A percentile compares a stretch with the other conserved stretches of the same genome.
These are phyloP conservation scores for Letharia columbiana DNA, from an alignment of 495 filamentous ascomycete genomes.

Conservation along the genomic window DNA sequence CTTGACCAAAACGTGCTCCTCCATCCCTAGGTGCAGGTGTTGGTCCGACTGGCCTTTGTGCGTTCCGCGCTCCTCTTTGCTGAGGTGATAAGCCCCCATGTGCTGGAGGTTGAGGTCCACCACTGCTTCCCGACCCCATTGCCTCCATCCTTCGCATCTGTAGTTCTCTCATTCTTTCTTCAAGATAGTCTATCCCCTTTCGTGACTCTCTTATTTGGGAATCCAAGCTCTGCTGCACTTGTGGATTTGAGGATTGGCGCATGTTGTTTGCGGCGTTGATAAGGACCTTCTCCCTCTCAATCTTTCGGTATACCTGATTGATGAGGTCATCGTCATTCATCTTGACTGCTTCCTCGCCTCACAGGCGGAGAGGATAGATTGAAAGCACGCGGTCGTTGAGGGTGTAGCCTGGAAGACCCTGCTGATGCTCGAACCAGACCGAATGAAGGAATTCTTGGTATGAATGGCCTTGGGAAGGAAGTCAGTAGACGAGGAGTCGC, in stretches of 20 bases:
- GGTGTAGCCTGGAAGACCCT: neutral
- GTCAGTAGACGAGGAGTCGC: too few species aligned
- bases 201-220: slow-evolving; percentile 87
- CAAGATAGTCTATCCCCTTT: slow-evolving; percentile 87
- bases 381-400: neutral
- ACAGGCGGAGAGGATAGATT: neutral
- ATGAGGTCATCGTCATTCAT: slow-evolving; percentile 72
- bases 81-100: slow-evolving; percentile 36
- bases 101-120: slow-evolving; percentile 32
- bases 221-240: slow-evolving; percentile 80
- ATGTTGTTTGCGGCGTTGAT: slow-evolving; percentile 91
- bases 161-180: slow-evolving; percentile 79
- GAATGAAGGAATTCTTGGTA: neutral
- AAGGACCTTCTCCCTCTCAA: slow-evolving; percentile 92
- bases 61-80: slow-evolving; percentile 29
- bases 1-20: slow-evolving; percentile 39
- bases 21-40: slow-evolving; percentile 62
- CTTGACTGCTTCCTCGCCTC: slow-evolving; percentile 31
- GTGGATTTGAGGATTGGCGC: slow-evolving; percentile 88
- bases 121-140: slow-evolving; percentile 38
- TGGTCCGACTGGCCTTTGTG: slow-evolving; percentile 35
- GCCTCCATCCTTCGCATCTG: slow-evolving; percentile 68
- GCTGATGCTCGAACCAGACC: neutral
- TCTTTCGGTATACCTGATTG: slow-evolving; percentile 88
- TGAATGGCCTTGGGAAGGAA: neutral